Evolutionary conservation across 2,329 filamentous ascomycete genomes (phyloP).

Genomic region (Penicillium sp.): DNA sequence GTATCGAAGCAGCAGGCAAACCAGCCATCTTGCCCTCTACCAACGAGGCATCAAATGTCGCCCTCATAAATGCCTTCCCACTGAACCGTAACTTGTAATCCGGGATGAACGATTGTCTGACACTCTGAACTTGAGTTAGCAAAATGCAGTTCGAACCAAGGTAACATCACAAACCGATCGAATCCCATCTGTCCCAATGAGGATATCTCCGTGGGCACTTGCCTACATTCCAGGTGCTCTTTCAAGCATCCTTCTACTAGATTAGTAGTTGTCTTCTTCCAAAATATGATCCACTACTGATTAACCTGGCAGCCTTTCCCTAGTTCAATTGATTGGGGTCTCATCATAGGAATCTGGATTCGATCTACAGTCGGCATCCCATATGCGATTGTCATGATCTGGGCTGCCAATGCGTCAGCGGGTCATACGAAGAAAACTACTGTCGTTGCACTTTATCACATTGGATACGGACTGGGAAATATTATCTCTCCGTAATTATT

Average conservation of each 20-base stretch:
- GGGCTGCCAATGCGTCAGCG: conserved; percentile 38
- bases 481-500: conserved; percentile 46
- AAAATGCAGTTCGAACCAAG: neutral
- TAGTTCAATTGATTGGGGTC: conserved; percentile 41
- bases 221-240: conserved; percentile 38
- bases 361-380: conserved; percentile 38
- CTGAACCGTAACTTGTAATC: conserved; percentile 42
- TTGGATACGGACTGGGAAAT: conserved; percentile 42
- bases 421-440: conserved; percentile 48
- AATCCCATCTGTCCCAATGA: conserved; percentile 55
- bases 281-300: neutral
- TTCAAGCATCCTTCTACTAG: conserved; percentile 37
- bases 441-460: conserved; percentile 23
- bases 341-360: conserved; percentile 39
- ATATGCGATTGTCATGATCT: conserved; percentile 42
- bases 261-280: neutral
- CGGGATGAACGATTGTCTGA: conserved; percentile 44
- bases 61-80: conserved; percentile 46
- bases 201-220: conserved; percentile 44
- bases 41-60: conserved; percentile 45
- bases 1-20: conserved; percentile 44
- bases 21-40: conserved; percentile 39
- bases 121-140: conserved; percentile 17
- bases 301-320: conserved; percentile 22
- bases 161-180: conserved; percentile 44